phyloP scores from a whole-genome alignment of 345 rosid species.

The Brassica cretica region DNA sequence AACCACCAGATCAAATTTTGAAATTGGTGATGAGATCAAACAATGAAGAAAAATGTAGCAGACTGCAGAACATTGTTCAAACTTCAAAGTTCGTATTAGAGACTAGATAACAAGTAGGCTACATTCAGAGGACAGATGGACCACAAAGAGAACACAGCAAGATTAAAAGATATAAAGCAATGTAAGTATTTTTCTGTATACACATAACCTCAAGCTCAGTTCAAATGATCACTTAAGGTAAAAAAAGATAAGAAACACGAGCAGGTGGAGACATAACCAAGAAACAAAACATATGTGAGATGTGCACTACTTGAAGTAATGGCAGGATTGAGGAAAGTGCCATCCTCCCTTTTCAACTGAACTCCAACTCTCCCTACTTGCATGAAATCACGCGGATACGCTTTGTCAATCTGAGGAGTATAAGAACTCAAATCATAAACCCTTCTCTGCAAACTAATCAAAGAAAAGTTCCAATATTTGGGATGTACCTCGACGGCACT shows the following conservation, averaged over 20 bases:
- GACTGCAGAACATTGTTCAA: too few relatives aligned
- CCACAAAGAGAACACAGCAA: neutral
- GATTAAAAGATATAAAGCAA: neutral
- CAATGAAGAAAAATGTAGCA: too few relatives aligned
- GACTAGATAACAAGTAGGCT: neutral
- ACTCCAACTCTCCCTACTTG: slow-evolving; percentile 94
- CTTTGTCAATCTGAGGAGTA: slow-evolving; percentile 66
- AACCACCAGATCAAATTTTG: too few relatives aligned
- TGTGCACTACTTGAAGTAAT: slow-evolving; percentile 79
- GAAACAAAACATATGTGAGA: too few relatives aligned
- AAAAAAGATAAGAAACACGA: neutral
- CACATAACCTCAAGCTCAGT: slow-evolving; percentile 1
- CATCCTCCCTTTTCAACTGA: slow-evolving; percentile 76
- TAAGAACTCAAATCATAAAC: neutral
- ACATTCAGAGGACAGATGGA: neutral
- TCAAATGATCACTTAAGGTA: neutral
- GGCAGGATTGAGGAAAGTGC: slow-evolving; percentile 71
- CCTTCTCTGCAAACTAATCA: too few relatives aligned
- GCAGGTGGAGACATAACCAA: too few relatives aligned
- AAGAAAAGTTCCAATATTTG: neutral
- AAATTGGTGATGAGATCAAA: too few relatives aligned
- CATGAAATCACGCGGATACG: slow-evolving; percentile 92
- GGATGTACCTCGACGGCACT: slow-evolving; percentile 65
- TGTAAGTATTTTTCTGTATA: neutral
- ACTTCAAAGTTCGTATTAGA: too few relatives aligned